Evolutionary conservation across 176 grass and related monocot species (phyloP).

Genomic region (Miscanthus lutarioriparius): DNA sequence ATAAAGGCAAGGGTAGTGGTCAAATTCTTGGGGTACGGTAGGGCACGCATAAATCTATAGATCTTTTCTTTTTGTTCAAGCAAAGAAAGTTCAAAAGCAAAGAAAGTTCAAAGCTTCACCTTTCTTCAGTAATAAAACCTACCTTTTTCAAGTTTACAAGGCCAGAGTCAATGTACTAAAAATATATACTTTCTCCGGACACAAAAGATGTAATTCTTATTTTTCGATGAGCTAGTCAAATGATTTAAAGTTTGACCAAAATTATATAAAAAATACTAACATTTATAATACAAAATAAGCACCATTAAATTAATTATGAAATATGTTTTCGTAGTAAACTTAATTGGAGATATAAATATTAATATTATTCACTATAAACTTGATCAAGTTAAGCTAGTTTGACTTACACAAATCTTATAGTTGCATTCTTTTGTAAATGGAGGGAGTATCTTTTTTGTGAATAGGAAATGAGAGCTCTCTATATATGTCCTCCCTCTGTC

Average conservation of each 20-base stretch:
- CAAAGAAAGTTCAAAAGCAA: conserved; percentile 47
- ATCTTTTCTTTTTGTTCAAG: conserved; percentile 48
- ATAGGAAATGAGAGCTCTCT: not conserved
- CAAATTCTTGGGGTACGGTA: conserved; percentile 21
- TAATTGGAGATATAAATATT: not conserved
- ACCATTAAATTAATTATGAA: not conserved
- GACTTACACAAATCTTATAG: not conserved
- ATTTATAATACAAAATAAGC: not conserved
- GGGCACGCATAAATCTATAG: conserved; percentile 33
- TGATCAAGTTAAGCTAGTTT: not conserved
- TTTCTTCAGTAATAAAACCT: conserved; percentile 38
- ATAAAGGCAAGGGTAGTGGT: conserved; percentile 30
- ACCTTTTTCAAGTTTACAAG: not conserved
- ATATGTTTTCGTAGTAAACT: not conserved
- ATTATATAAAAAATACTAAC: not conserved
- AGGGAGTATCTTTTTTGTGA: not conserved
- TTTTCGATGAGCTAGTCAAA: not conserved
- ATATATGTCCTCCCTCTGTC: too few relatives aligned
- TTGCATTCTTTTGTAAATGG: not conserved
- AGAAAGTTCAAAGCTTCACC: not conserved
- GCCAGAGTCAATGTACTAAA: not conserved
- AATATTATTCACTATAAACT: not conserved
- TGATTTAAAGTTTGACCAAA: not conserved
- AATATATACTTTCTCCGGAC: not conserved
- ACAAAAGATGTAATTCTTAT: not conserved